phyloP scores from a whole-genome alignment of 768 basidiomycete genomes.

The Phanerochaete carnosa region DNA sequence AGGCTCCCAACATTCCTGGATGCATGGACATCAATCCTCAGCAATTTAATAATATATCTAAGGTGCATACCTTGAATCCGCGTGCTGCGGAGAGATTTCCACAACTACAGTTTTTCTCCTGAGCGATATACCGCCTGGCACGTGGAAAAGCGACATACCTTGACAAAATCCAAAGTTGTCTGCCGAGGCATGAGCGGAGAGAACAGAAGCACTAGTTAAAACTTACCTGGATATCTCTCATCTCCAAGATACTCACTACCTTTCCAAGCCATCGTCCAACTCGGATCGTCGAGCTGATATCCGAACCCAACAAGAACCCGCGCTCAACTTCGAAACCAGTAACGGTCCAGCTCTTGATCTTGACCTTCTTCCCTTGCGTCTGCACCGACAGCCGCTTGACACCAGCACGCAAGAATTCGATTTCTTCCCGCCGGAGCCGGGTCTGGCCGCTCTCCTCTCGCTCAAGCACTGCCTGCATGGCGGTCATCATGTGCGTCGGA shows the following conservation, averaged over 20 bases:
- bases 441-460: conserved; percentile 1
- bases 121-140: neutral
- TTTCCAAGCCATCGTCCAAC: neutral
- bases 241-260: neutral
- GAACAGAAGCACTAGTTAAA: neutral
- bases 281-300: neutral
- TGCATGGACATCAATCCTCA: neutral
- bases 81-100: neutral
- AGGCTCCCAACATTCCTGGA: neutral
- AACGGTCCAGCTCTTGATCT: neutral
- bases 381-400: neutral
- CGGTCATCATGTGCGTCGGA: neutral
- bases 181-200: neutral
- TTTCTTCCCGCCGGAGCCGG: neutral
- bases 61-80: neutral
- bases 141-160: neutral
- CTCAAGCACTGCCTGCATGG: conserved; percentile 1
- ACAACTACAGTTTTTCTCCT: neutral
- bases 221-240: neutral
- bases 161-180: neutral
- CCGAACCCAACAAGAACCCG: neutral
- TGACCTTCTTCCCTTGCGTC: neutral
- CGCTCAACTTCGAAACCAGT: conserved; percentile 2
- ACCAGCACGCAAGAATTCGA: neutral
- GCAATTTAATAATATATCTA: neutral